phyloP scores from a whole-genome alignment of 352 stramenopile species.

The Phytophthora ramorum region DNA sequence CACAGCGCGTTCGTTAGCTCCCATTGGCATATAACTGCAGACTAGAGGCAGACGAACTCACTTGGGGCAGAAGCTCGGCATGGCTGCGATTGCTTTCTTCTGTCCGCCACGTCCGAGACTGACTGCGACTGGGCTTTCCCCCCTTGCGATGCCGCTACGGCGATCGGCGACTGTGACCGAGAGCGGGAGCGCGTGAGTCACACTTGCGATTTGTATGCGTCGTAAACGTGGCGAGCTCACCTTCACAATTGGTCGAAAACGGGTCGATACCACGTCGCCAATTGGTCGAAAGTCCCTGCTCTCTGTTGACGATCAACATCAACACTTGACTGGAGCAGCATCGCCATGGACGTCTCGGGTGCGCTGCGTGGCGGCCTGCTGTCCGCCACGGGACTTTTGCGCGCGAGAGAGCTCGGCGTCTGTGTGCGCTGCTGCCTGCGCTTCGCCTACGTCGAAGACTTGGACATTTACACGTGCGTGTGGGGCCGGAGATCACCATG shows the following conservation, averaged over 20 bases:
- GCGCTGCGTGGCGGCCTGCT: conserved; percentile 37
- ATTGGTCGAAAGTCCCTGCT: conserved; percentile 22
- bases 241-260: conserved; percentile 32
- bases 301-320: conserved; percentile 18
- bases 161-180: conserved; percentile 32
- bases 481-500: background rate
- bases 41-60: conserved; percentile 21
- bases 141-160: conserved; percentile 31
- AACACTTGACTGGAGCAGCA: conserved; percentile 20
- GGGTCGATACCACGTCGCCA: background rate
- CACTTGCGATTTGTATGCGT: conserved; percentile 29
- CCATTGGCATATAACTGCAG: background rate
- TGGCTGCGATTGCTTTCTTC: conserved; percentile 32
- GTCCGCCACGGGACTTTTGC: conserved; percentile 32
- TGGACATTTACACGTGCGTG: conserved; percentile 63
- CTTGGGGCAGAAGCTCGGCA: conserved; percentile 79
- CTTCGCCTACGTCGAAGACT: conserved; percentile 56
- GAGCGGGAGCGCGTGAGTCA: conserved; percentile 14
- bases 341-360: conserved; percentile 31
- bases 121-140: conserved; percentile 10
- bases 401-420: conserved; percentile 35
- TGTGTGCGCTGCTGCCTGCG: conserved; percentile 79
- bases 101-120: conserved; percentile 18
- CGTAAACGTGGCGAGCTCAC: conserved; percentile 18
- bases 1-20: conserved; percentile 1